Conservation (phyloP, 2,329 filamentous ascomycete genomes). For the Bipolaris cookei region DNA sequence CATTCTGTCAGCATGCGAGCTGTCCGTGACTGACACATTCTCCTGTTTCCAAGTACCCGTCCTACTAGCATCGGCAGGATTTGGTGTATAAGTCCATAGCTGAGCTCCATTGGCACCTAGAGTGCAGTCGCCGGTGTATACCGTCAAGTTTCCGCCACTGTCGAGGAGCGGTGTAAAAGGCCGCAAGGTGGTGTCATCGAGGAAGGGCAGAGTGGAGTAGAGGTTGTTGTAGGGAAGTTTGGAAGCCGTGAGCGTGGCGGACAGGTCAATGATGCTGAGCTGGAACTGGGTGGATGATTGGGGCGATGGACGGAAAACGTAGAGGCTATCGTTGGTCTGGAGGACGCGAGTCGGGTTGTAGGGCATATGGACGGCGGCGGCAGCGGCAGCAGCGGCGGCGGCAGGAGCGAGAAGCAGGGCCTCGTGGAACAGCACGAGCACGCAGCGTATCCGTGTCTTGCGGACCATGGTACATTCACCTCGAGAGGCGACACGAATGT, state of each 20-base stretch:
- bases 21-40: constrained; percentile 44
- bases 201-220: constrained; percentile 67
- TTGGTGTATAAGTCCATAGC: constrained; percentile 72
- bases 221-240: constrained; percentile 56
- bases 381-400: neutral
- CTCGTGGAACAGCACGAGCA: neutral
- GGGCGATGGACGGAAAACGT: constrained; percentile 69
- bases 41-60: constrained; percentile 64
- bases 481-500: constrained; percentile 18
- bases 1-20: constrained; percentile 43
- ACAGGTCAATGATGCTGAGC: constrained; percentile 71
- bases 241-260: constrained; percentile 60
- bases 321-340: constrained; percentile 64
- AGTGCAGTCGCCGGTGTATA: constrained; percentile 77
- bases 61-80: constrained; percentile 50
- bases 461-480: constrained; percentile 26
- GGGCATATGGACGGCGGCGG: constrained; percentile 61
- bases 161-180: constrained; percentile 74
- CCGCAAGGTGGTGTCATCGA: constrained; percentile 56
- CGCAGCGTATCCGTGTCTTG: constrained; percentile 4
- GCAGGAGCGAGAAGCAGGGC: constrained; percentile 1
- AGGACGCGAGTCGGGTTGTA: constrained; percentile 81
- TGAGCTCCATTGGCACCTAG: constrained; percentile 57
- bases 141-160: constrained; percentile 70
- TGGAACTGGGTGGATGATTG: constrained; percentile 55